A percentile compares a stretch with the other conserved stretches of the same genome.
phyloP scores from a whole-genome alignment of 257 asterid genomes.

The Phtheirospermum japonicum region DNA sequence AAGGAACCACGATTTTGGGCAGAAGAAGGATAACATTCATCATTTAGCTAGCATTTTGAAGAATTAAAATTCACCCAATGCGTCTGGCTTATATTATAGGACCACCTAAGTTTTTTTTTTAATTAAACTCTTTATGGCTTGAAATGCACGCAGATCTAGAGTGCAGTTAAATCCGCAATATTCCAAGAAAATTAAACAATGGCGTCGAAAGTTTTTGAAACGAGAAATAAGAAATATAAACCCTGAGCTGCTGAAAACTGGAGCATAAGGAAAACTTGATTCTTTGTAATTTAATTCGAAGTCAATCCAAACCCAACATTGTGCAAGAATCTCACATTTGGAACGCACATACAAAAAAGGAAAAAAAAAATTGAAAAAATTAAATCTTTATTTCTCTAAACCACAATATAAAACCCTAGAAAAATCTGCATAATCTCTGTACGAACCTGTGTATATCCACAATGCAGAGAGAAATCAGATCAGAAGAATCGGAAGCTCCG shows the following conservation, averaged over 20 bases:
- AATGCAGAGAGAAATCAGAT: constrained; percentile 31
- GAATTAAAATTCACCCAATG: constrained; percentile 6
- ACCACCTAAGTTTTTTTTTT: no score
- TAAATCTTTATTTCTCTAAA: background rate
- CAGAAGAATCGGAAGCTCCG: constrained; percentile 28
- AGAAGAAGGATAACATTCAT: background rate
- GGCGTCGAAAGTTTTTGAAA: background rate
- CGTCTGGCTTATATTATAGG: background rate
- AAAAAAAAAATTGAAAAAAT: background rate
- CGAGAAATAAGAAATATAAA: background rate
- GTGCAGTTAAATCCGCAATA: constrained; percentile 16
- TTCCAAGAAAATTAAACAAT: background rate
- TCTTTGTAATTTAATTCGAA: constrained; percentile 17
- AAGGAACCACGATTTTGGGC: constrained; percentile 10
- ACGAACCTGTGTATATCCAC: constrained; percentile 36
- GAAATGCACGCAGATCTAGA: constrained; percentile 29
- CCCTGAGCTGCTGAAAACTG: constrained; percentile 10
- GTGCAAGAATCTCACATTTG: constrained; percentile 21
- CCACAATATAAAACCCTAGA: constrained; percentile 32
- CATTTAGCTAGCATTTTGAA: background rate
- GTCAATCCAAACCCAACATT: constrained; percentile 33
- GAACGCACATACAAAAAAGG: background rate
- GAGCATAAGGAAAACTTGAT: background rate
- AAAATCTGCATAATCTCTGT: constrained; percentile 15
- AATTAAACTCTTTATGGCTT: no score